Conservation (phyloP, 257 asterid species). For the Ehretia macrophylla region DNA sequence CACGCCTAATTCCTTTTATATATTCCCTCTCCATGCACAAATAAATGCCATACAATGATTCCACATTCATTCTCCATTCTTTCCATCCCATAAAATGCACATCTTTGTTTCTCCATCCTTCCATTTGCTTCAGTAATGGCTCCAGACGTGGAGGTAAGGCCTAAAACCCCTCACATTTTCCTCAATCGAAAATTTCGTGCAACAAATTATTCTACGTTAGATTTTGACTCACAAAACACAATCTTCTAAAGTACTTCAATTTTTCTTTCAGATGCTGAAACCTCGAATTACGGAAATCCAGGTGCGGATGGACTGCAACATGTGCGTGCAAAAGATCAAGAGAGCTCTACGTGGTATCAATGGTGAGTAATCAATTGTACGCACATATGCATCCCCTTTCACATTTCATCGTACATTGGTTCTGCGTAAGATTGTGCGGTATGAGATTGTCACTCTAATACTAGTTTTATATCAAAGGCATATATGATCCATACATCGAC, state of each 20-base stretch:
- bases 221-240: too few species aligned
- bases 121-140: constrained; percentile 26
- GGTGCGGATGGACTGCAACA: constrained; percentile 84
- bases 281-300: constrained; percentile 61
- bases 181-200: too few species aligned
- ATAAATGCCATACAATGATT: constrained; percentile 57
- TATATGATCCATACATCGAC: constrained; percentile 62
- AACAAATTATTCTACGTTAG: too few species aligned
- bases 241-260: not conserved
- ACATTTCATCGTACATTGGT: too few species aligned
- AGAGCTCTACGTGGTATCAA: constrained; percentile 60
- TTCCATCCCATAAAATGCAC: constrained; percentile 25
- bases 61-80: constrained; percentile 29
- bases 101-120: constrained; percentile 16
- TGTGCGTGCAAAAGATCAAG: constrained; percentile 84
- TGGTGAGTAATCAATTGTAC: constrained; percentile 36
- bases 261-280: constrained; percentile 49
- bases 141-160: constrained; percentile 51
- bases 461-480: constrained; percentile 33
- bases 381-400: too few species aligned
- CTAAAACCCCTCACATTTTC: not conserved
- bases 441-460: too few species aligned
- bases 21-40: constrained; percentile 60
- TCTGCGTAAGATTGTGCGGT: too few species aligned
- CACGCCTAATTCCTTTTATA: constrained; percentile 58